These are phyloP conservation scores for Trichosporon sp. DNA, from an alignment of 1,284 basidiomycete species.

Conservation along the genomic window DNA sequence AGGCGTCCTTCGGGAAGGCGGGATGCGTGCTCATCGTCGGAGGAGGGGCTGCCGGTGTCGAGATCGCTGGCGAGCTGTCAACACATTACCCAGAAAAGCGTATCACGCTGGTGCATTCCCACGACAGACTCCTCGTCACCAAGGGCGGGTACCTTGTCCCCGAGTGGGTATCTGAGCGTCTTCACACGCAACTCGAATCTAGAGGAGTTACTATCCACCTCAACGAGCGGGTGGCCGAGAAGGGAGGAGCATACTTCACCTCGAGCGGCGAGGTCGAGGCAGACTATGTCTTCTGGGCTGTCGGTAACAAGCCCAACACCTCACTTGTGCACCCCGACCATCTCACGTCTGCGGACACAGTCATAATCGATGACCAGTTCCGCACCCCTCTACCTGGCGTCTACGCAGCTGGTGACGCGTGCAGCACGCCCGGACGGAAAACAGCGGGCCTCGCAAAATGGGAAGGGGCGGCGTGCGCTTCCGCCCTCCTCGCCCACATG, in stretches of 20 bases:
- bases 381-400: slow-evolving; percentile 39
- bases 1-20: slow-evolving; percentile 45
- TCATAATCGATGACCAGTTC: slow-evolving; percentile 49
- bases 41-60: slow-evolving; percentile 59
- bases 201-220: slow-evolving; percentile 52
- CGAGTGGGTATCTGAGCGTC: slow-evolving; percentile 36
- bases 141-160: slow-evolving; percentile 20
- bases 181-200: slow-evolving; percentile 45
- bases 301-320: slow-evolving; percentile 55
- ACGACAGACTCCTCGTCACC: slow-evolving; percentile 39
- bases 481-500: slow-evolving; percentile 10
- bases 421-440: slow-evolving; percentile 21
- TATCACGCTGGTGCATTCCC: slow-evolving; percentile 42
- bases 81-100: slow-evolving; percentile 39
- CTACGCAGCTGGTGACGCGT: slow-evolving; percentile 52
- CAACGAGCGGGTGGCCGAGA: slow-evolving; percentile 42
- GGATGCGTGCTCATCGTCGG: slow-evolving; percentile 54
- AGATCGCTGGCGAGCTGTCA: slow-evolving; percentile 56
- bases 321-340: slow-evolving; percentile 46
- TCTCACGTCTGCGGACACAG: slow-evolving; percentile 49
- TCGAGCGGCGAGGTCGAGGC: slow-evolving; percentile 50
- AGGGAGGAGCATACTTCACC: slow-evolving; percentile 31
- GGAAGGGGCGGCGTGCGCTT: not conserved
- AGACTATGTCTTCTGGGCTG: slow-evolving; percentile 56
- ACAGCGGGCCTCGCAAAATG: slow-evolving; percentile 19